Percentiles rank a stretch among this genome's conserved stretches.
phyloP scores from a whole-genome alignment of 108 stramenopile species.

The Parietichytrium sp. region DNA sequence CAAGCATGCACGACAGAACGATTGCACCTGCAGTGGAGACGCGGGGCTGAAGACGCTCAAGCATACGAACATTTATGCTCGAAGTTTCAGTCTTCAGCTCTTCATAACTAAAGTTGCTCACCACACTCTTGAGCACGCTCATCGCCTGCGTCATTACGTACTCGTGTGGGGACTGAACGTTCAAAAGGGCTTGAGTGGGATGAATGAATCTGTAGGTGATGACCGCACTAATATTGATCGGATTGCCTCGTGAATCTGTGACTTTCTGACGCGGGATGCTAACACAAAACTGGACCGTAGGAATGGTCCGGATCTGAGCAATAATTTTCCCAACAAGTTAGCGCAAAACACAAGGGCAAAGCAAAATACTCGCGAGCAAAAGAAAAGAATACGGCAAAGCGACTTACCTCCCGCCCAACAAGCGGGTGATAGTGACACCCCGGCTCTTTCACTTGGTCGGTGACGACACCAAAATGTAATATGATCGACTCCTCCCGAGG shows the following conservation, averaged over 20 bases:
- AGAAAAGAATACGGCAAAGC: too few relatives aligned
- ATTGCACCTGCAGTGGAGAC: neutral
- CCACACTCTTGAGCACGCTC: neutral
- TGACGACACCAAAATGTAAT: conserved; percentile 5
- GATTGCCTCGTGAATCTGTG: neutral
- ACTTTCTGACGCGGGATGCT: too few relatives aligned
- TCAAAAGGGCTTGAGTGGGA: neutral
- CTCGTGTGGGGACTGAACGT: neutral
- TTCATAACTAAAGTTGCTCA: neutral
- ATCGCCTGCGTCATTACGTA: neutral
- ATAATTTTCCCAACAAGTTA: too few relatives aligned
- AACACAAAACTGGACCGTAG: too few relatives aligned
- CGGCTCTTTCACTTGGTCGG: neutral
- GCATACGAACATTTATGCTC: neutral
- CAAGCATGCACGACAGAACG: neutral
- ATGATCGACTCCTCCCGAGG: conserved; percentile 2
- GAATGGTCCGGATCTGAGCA: too few relatives aligned
- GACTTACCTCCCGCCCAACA: too few relatives aligned
- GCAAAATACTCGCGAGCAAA: too few relatives aligned
- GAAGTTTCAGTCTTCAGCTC: conserved; percentile 32
- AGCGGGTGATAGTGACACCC: neutral
- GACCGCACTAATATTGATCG: neutral
- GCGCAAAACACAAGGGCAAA: too few relatives aligned
- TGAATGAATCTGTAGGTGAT: neutral
- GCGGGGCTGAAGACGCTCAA: neutral